Conservation (phyloP, 2,329 filamentous ascomycete genomes). For the Sporothrix brasiliensis region DNA sequence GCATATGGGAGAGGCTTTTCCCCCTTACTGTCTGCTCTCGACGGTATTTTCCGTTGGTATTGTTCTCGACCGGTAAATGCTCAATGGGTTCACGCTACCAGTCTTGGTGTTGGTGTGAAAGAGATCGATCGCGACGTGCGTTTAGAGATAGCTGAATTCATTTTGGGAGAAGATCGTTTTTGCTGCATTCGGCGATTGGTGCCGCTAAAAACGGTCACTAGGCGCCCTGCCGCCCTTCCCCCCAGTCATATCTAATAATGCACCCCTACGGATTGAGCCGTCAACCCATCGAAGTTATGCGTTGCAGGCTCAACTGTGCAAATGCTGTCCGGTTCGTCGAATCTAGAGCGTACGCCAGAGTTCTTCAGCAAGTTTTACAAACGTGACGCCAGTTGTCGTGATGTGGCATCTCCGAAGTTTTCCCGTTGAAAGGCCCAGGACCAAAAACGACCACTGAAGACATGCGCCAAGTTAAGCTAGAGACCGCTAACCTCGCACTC, state of each 20-base stretch:
- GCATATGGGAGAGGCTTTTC: not conserved
- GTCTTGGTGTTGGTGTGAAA: not conserved
- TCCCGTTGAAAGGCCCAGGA: not conserved
- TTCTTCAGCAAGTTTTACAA: too few species aligned
- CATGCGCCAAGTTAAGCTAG: not conserved
- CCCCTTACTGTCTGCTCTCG: not conserved
- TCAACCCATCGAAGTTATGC: not conserved
- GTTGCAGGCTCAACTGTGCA: too few species aligned
- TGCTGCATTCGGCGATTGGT: not conserved
- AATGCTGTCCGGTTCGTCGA: too few species aligned
- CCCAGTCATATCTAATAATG: conserved; percentile 9
- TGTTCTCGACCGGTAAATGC: not conserved
- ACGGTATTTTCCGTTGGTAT: not conserved
- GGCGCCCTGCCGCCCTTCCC: not conserved
- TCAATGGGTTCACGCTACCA: not conserved
- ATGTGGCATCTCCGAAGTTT: not conserved
- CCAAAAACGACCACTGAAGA: not conserved
- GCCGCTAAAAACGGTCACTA: conserved; percentile 18
- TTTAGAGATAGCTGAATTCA: not conserved
- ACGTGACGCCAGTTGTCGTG: not conserved
- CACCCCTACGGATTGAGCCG: not conserved
- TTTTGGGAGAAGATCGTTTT: not conserved
- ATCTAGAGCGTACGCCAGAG: too few species aligned
- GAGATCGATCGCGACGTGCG: conserved; percentile 15
- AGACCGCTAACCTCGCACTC: too few species aligned